A percentile compares a stretch with the other conserved stretches of the same genome.
Evolutionary conservation across 75 land plant genomes (phyloP).

Genomic region (Sequoia sempervirens): DNA sequence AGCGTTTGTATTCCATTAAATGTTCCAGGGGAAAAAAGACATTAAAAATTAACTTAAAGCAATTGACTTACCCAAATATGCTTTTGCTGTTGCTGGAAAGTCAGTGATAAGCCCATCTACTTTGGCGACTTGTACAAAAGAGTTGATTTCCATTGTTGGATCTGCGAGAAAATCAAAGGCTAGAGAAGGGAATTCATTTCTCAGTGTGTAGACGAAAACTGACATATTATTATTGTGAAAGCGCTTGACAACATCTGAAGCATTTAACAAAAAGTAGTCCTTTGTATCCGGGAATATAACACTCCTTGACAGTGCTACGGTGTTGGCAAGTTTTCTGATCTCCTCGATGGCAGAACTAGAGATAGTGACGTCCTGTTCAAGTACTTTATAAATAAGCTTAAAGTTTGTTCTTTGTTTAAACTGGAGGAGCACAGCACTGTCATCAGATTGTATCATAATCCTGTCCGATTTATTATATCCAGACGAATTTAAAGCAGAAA

Average conservation of each 20-base stretch:
- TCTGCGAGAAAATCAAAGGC: slow-evolving; percentile 66
- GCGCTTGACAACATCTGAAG: slow-evolving; percentile 35
- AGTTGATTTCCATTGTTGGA: slow-evolving; percentile 54
- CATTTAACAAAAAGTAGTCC: slow-evolving; percentile 18
- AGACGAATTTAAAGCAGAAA: neutral
- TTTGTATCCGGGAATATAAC: slow-evolving; percentile 14
- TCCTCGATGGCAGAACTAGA: slow-evolving; percentile 25
- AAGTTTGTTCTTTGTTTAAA: slow-evolving; percentile 33
- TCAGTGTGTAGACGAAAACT: slow-evolving; percentile 44
- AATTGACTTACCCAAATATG: no score
- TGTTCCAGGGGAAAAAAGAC: neutral
- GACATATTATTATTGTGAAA: slow-evolving; percentile 63
- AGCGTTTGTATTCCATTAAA: neutral
- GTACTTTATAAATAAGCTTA: slow-evolving; percentile 28
- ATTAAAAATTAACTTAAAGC: neutral
- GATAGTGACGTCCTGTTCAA: slow-evolving; percentile 16
- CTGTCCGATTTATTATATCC: neutral
- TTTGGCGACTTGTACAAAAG: slow-evolving; percentile 21
- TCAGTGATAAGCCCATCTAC: no score
- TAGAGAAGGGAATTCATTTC: slow-evolving; percentile 51
- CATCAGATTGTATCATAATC: slow-evolving; percentile 59
- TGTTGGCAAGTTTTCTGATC: slow-evolving; percentile 43
- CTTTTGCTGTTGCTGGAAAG: no score
- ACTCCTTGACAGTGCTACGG: slow-evolving; percentile 32
- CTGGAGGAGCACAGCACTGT: slow-evolving; percentile 44